Base-by-base conservation (phyloP, 306 rosid species). In the Vachellia pachyceras region DNA sequence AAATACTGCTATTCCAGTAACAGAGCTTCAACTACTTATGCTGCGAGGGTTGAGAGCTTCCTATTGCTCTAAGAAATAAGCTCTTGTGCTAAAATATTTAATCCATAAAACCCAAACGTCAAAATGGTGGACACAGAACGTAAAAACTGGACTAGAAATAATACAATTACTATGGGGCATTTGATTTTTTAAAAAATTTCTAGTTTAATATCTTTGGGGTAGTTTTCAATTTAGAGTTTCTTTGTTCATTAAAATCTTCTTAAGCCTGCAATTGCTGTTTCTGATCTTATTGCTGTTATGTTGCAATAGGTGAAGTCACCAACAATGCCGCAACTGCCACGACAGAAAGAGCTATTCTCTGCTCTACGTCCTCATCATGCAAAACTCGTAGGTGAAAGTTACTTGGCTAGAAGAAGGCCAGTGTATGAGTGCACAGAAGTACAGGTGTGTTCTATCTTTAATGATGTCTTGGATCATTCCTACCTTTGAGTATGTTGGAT, bases 341-440 rank as follows among this genome's bases (percentile, higher is more conserved):
- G 84, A 66, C 97, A 92, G 35, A 91, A 76, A 89, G 97, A 93
- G 80, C 81, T 96, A 82, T 82, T 86, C 35, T 84, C 94, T 68
- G 86, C 91, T 49, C 81, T 96, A 79, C 91, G 99, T 77, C 89
- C 97, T 77, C 86, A 87, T 87, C 97, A 96, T 69, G 89, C 94
- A 61, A 90, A 88, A 76, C 98, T 96, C 72, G 98, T 96, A 3
- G 99, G 97, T 64, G 99, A 96, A 86, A 96, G 98, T 85, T 96
- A 87, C 87, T 84, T 96, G 90, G 99, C 90, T 25, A 96, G 88
- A 87, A 94, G 79, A 88, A 90, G 99, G 80, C 97, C 97, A 1
- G 89, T 86, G 70, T 85, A 90, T 17, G 98, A 96, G 79, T 94
- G 95, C 90, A 92, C 97, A 14, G 97, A 90, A 77, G 87, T 87